Conservation (phyloP, 2,329 filamentous ascomycete species). For the Aspergillus proliferans region DNA sequence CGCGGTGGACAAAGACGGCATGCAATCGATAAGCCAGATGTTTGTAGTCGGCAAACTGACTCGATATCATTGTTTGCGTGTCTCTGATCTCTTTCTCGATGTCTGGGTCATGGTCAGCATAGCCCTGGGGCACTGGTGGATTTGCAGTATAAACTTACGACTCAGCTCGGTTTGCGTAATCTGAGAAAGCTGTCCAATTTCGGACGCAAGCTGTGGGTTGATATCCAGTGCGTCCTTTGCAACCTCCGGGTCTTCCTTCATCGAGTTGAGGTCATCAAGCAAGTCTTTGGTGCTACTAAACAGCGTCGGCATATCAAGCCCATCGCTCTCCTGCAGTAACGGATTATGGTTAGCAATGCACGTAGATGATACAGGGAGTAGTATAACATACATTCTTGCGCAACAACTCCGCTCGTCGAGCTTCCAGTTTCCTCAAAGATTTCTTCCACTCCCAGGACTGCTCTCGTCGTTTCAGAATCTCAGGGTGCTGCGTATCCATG, state of each 20-base stretch:
- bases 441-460: constrained; percentile 70
- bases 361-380: neutral
- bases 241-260: constrained; percentile 27
- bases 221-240: constrained; percentile 39
- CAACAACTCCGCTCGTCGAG: constrained; percentile 38
- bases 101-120: constrained; percentile 8
- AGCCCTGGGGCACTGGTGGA: neutral
- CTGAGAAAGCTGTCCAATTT: constrained; percentile 42
- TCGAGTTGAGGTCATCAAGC: constrained; percentile 36
- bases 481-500: constrained; percentile 57
- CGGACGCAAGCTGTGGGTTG: constrained; percentile 33
- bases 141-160: constrained; percentile 20
- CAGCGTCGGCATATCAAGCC: constrained; percentile 25
- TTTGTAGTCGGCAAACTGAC: constrained; percentile 58
- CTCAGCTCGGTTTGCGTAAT: constrained; percentile 44
- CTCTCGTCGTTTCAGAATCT: constrained; percentile 58
- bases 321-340: constrained; percentile 13
- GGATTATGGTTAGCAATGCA: constrained; percentile 2
- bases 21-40: constrained; percentile 74
- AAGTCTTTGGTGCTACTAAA: constrained; percentile 35
- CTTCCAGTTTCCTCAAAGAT: constrained; percentile 53
- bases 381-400: constrained; percentile 25
- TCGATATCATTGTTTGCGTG: constrained; percentile 45
- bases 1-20: constrained; percentile 84
- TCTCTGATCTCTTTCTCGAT: constrained; percentile 44